phyloP scores from a whole-genome alignment of 73 alveolate genomes.

The Effrenium voratum region DNA sequence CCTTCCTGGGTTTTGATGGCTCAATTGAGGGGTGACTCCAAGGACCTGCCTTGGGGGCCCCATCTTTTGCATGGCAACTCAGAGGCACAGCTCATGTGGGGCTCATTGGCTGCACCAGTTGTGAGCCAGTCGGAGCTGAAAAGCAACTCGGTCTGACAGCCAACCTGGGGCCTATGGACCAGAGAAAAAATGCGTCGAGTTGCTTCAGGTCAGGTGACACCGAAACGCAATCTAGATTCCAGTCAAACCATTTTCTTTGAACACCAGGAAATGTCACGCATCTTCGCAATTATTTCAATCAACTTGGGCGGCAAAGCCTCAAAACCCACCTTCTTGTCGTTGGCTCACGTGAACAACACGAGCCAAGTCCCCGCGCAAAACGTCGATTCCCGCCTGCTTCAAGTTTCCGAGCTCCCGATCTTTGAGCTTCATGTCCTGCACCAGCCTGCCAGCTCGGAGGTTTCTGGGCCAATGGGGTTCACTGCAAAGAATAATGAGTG shows the following conservation, averaged over 20 bases:
- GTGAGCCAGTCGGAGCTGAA: too few relatives aligned
- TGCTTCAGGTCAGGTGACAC: too few relatives aligned
- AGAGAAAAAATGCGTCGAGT: not conserved
- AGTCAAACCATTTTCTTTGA: not conserved
- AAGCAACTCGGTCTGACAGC: not conserved
- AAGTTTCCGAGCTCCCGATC: slow-evolving; percentile 47
- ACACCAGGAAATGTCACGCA: not conserved
- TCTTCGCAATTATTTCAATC: not conserved
- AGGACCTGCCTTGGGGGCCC: too few relatives aligned
- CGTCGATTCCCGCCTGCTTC: slow-evolving; percentile 3
- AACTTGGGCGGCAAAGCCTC: not conserved
- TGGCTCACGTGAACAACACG: not conserved
- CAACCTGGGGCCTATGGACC: not conserved
- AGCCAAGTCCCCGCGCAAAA: not conserved
- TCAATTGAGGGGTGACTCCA: too few relatives aligned
- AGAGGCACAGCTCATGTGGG: too few relatives aligned
- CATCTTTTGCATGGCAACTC: too few relatives aligned
- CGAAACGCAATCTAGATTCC: too few relatives aligned
- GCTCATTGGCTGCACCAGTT: too few relatives aligned
- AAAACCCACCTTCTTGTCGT: not conserved
- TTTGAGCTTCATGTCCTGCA: slow-evolving; percentile 16
- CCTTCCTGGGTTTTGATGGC: too few relatives aligned
- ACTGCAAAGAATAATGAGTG: not conserved
- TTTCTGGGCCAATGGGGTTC: not conserved
- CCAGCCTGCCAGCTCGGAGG: slow-evolving; percentile 15